Conservation (phyloP, 1,139 yeast species). For the Yamadazyma atlantica region DNA sequence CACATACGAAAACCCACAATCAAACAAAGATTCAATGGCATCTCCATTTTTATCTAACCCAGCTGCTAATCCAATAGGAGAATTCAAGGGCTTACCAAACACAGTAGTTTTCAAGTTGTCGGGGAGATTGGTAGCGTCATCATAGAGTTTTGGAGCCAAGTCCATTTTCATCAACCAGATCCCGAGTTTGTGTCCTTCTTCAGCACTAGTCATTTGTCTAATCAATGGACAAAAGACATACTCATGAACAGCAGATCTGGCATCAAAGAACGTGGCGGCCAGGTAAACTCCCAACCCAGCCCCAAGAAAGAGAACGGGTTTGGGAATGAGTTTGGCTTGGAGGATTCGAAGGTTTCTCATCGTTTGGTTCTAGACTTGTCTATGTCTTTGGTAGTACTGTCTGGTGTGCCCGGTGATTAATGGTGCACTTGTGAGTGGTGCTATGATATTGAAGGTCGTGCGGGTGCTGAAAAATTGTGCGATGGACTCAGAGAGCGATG, state of each 20-base stretch:
- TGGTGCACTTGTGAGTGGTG: no score
- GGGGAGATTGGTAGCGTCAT: constrained; percentile 37
- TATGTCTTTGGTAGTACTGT: no score
- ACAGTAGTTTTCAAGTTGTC: constrained; percentile 57
- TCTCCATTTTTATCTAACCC: constrained; percentile 95
- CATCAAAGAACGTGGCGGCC: constrained; percentile 53
- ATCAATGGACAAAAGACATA: constrained; percentile 75
- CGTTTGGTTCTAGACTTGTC: no score
- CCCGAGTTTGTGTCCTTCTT: constrained; percentile 79
- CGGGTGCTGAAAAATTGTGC: no score
- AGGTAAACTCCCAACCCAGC: constrained; percentile 29
- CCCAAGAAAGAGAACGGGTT: constrained; percentile 22
- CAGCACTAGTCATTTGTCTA: constrained; percentile 75
- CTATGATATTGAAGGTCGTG: no score
- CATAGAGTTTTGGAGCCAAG: constrained; percentile 58
- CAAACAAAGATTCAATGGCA: constrained; percentile 80
- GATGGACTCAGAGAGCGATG: background rate
- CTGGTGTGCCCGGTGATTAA: no score
- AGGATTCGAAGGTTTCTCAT: background rate
- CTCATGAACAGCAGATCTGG: constrained; percentile 82
- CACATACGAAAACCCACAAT: constrained; percentile 82
- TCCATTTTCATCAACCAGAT: constrained; percentile 69
- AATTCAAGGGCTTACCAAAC: constrained; percentile 63
- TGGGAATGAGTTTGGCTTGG: constrained; percentile 25
- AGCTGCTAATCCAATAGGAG: constrained; percentile 93